phyloP scores from a whole-genome alignment of 805 yeast genomes.

The Candida michaelii region DNA sequence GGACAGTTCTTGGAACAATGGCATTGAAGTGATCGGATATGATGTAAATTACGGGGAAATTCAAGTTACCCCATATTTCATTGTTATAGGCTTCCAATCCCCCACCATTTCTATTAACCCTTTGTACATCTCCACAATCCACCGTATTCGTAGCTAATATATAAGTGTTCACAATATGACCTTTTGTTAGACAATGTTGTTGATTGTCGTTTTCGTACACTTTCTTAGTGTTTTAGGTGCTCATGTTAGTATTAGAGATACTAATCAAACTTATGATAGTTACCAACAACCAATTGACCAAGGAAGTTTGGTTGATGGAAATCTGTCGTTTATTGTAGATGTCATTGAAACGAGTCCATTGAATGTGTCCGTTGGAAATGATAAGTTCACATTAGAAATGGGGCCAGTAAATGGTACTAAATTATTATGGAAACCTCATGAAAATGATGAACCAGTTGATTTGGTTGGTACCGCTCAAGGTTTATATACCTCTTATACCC shows the following conservation, averaged over 20 bases:
- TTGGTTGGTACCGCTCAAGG: slow-evolving; percentile 11
- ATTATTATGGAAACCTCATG: slow-evolving; percentile 10
- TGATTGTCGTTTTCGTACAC: not conserved
- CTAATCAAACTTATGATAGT: slow-evolving; percentile 1
- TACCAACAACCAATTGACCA: not conserved
- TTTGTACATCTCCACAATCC: too few species aligned
- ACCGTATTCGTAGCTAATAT: too few species aligned
- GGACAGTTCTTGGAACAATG: too few species aligned
- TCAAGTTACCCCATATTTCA: not conserved
- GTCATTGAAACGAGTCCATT: slow-evolving; percentile 1
- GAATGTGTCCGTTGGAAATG: slow-evolving; percentile 11
- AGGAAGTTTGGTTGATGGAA: not conserved
- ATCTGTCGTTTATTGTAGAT: slow-evolving; percentile 4
- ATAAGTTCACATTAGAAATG: slow-evolving; percentile 12
- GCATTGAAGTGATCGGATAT: too few species aligned
- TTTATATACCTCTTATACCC: slow-evolving; percentile 9
- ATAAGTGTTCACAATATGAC: not conserved
- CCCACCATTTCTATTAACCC: not conserved
- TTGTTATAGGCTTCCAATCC: not conserved
- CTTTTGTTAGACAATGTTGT: not conserved
- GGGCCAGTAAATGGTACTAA: slow-evolving; percentile 10
- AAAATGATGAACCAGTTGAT: slow-evolving; percentile 11
- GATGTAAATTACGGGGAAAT: too few species aligned
- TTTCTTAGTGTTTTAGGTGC: not conserved
- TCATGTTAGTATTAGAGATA: not conserved